Conservation (phyloP, 106 monocot genomes). For the Agapanthus africanus region DNA sequence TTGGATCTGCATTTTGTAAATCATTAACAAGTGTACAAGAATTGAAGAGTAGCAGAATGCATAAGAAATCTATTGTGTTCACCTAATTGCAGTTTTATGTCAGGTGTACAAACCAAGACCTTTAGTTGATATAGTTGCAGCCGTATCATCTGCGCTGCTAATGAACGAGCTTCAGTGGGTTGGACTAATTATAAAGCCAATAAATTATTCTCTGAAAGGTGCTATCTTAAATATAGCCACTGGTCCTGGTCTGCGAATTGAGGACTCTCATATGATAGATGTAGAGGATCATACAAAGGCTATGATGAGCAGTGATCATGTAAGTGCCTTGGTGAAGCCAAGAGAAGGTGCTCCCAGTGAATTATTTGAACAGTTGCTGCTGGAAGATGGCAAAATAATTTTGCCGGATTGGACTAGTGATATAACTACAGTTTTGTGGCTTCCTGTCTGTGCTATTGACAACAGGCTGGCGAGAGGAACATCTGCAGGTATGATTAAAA, state of each 20-base stretch:
- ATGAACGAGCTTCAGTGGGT: constrained; percentile 98
- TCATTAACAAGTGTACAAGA: background rate
- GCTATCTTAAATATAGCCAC: constrained; percentile 74
- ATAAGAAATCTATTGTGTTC: background rate
- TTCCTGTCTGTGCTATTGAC: constrained; percentile 87
- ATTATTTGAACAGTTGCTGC: constrained; percentile 26
- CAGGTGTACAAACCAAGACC: constrained; percentile 83
- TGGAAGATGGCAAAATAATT: constrained; percentile 56
- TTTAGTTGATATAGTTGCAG: constrained; percentile 82
- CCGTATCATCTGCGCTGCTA: constrained; percentile 74
- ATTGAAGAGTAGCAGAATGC: background rate
- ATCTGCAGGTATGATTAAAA: constrained; percentile 54
- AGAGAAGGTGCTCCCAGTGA: constrained; percentile 11
- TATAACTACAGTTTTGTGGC: constrained; percentile 62
- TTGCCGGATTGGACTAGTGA: constrained; percentile 92
- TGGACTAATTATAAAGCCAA: constrained; percentile 69
- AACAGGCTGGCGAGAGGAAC: constrained; percentile 65
- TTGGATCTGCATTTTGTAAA: background rate
- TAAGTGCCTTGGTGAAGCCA: constrained; percentile 1
- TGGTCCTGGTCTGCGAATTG: constrained; percentile 77
- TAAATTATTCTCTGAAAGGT: constrained; percentile 83
- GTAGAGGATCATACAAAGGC: constrained; percentile 47
- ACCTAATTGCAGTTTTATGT: constrained; percentile 4
- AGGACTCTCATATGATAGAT: constrained; percentile 67
- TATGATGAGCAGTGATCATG: constrained; percentile 8